A percentile compares a stretch with the other conserved stretches of the same genome.
These are phyloP conservation scores for Suillus americanus DNA, from an alignment of 768 basidiomycete genomes.

Conservation along the genomic window DNA sequence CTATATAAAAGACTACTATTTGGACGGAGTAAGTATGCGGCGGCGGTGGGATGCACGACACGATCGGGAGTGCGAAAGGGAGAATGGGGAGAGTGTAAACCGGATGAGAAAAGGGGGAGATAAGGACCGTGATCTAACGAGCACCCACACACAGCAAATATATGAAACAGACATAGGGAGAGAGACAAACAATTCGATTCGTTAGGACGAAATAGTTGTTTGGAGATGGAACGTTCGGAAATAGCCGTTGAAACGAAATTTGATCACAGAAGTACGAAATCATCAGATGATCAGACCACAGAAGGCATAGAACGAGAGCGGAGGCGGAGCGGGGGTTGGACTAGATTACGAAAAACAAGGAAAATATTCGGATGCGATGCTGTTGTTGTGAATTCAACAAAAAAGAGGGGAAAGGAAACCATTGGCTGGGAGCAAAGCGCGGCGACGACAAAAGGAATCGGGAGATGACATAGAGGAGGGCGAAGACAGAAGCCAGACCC, in stretches of 20 bases:
- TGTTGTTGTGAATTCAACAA: background rate
- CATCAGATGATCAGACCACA: background rate
- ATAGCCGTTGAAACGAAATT: background rate
- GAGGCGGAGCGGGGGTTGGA: background rate
- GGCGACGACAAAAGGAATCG: background rate
- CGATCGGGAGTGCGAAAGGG: background rate
- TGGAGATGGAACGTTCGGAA: background rate
- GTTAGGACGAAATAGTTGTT: background rate
- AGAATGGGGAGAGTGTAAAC: background rate
- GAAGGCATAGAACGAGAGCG: background rate
- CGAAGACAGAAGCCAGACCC: background rate
- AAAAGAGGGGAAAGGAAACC: background rate
- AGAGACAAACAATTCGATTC: background rate
- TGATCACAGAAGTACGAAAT: background rate
- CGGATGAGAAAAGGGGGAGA: background rate
- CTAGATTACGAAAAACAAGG: background rate
- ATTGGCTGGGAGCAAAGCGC: background rate
- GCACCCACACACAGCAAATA: background rate
- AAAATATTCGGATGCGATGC: background rate
- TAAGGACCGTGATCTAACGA: background rate
- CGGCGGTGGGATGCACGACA: background rate
- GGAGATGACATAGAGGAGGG: background rate
- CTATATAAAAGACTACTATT: background rate
- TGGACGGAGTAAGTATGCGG: background rate
- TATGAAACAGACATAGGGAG: background rate